Base-by-base conservation (phyloP, 345 rosid species). In the Mangifera indica region DNA sequence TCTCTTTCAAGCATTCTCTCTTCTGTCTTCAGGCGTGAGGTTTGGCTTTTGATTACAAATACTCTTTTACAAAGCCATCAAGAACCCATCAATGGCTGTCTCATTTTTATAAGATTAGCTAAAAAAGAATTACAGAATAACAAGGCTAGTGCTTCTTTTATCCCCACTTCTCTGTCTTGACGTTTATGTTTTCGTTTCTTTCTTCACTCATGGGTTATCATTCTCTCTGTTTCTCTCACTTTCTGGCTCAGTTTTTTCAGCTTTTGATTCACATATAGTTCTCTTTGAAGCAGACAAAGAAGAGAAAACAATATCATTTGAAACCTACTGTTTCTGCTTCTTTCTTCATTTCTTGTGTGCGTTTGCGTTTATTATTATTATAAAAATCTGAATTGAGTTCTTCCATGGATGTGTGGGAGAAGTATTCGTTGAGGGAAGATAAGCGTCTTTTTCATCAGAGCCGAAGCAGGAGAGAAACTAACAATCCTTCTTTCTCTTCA, bases 401-500 rank as follows among this genome's bases (percentile, higher is more conserved):
- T 4, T 58, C 37, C 64, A 87, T 87, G 89, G 88, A 85, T 71
- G 63, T 44, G 32, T 83, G 82, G 89, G 83, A 81, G 76, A 84
- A 75, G 34, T 42, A 66, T 56, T 61, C 53, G 6, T 49, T 5
- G 20, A 78, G 72, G 70, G 82, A 85, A 69, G 57, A 75, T 64
- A 80, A 80, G 11, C 17, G 7, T 5, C 42, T 37, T 37, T 7
- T 1, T 11, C 55, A 24, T 59, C 63, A 82, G 69, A 51, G 60
- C 53, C 78, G 81, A 66, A 53, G 61, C 63, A 83, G 82, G 45
- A 69, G 71, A 60, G 78, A 78, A 26, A 79, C 74, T 49, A 71
- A 61, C 81, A 37, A 37, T 6, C 93, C 95, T 57, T 90, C 98
- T 70, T 94, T 92, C 84, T 94, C 98, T 70, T 87, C 96, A 51